phyloP scores from a whole-genome alignment of 2,329 filamentous ascomycete genomes.

The Davidsoniella australis region DNA sequence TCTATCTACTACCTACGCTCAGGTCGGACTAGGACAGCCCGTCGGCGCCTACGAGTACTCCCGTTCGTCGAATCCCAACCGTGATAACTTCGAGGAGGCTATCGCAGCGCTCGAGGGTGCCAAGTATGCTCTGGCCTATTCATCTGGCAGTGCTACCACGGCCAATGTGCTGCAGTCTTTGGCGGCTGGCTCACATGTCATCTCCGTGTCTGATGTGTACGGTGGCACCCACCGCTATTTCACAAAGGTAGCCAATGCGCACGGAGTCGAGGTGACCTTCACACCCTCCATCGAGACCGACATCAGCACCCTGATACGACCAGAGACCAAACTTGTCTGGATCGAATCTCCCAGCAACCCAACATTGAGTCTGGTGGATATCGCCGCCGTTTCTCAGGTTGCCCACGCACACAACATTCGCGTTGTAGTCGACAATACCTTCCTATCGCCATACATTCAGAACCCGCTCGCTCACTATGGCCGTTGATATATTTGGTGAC shows the following conservation, averaged over 20 bases:
- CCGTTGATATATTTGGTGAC: too few species aligned
- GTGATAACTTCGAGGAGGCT: constrained; percentile 82
- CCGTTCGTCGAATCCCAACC: constrained; percentile 84
- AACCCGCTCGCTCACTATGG: constrained; percentile 91
- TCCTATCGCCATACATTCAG: constrained; percentile 90
- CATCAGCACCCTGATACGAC: constrained; percentile 66
- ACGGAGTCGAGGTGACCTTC: constrained; percentile 89
- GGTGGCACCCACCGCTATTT: constrained; percentile 97
- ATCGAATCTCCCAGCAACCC: constrained; percentile 94
- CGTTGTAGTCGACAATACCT: constrained; percentile 99
- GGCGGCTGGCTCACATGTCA: constrained; percentile 77
- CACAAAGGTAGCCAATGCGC: constrained; percentile 88
- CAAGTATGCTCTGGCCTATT: constrained; percentile 82
- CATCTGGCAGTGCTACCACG: constrained; percentile 84
- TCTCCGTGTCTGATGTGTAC: constrained; percentile 95
- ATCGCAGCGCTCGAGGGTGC: constrained; percentile 87
- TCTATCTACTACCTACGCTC: constrained; percentile 90
- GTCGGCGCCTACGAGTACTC: constrained; percentile 87
- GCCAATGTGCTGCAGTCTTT: constrained; percentile 86
- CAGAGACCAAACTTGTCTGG: constrained; percentile 88
- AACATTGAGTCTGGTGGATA: constrained; percentile 82
- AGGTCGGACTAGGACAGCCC: constrained; percentile 71
- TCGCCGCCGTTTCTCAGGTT: constrained; percentile 62
- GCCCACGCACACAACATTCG: constrained; percentile 79
- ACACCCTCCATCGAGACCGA: constrained; percentile 83